phyloP scores from a whole-genome alignment of 805 yeast species.

The Saccharomycopsis javanensis region DNA sequence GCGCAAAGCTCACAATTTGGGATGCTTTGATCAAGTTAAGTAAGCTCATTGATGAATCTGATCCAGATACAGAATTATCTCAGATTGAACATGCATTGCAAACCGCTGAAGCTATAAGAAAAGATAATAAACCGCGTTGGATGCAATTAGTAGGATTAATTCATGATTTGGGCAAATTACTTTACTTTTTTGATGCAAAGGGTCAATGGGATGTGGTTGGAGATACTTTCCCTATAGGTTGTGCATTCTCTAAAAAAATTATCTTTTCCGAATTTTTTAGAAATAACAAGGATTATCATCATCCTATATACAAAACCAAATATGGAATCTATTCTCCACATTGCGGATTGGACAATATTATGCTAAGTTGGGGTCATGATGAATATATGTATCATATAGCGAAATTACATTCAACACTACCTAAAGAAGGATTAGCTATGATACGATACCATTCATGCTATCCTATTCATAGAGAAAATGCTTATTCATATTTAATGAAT shows the following conservation, averaged over 20 bases:
- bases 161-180: slow-evolving; percentile 60
- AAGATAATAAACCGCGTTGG: slow-evolving; percentile 64
- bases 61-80: slow-evolving; percentile 66
- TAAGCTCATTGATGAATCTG: slow-evolving; percentile 57
- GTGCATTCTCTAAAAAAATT: slow-evolving; percentile 49
- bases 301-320: slow-evolving; percentile 56
- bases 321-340: slow-evolving; percentile 55
- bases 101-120: slow-evolving; percentile 64
- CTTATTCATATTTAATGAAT: slow-evolving; percentile 55
- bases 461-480: slow-evolving; percentile 69
- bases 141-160: slow-evolving; percentile 65
- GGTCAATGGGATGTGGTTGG: slow-evolving; percentile 82
- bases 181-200: slow-evolving; percentile 59
- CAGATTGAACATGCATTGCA: slow-evolving; percentile 70
- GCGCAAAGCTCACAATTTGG: slow-evolving; percentile 66
- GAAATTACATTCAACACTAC: slow-evolving; percentile 51
- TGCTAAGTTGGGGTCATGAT: slow-evolving; percentile 75
- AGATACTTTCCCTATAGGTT: slow-evolving; percentile 70
- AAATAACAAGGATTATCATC: slow-evolving; percentile 48
- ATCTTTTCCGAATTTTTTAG: slow-evolving; percentile 53
- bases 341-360: slow-evolving; percentile 60
- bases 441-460: slow-evolving; percentile 66
- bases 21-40: slow-evolving; percentile 56
- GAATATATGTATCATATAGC: slow-evolving; percentile 71
- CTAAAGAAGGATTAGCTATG: slow-evolving; percentile 63